These are phyloP conservation scores for Plasmodium relictum DNA, from an alignment of 169 alveolate species.

Conservation along the genomic window DNA sequence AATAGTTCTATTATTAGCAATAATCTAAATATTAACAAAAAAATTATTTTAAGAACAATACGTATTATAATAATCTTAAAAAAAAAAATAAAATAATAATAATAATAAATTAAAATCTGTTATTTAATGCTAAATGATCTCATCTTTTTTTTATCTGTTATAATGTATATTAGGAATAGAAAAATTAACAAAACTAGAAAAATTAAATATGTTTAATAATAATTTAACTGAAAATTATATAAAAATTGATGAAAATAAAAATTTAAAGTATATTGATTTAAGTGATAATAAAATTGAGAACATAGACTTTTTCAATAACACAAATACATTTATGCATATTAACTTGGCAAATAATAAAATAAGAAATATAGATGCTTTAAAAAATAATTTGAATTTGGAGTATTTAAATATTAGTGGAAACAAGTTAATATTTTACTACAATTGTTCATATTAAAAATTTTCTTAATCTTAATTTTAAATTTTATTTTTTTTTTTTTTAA, in stretches of 20 bases:
- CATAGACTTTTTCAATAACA: slow-evolving; percentile 37
- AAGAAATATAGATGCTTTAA: slow-evolving; percentile 32
- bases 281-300: slow-evolving; percentile 61
- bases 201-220: slow-evolving; percentile 51
- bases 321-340: slow-evolving; percentile 14
- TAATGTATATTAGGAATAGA: slow-evolving; percentile 18
- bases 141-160: not conserved
- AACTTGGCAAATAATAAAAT: slow-evolving; percentile 61
- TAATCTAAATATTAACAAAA: too few species aligned
- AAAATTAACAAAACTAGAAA: slow-evolving; percentile 39
- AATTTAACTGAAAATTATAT: slow-evolving; percentile 46
- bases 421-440: slow-evolving; percentile 3
- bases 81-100: too few species aligned
- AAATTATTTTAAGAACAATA: too few species aligned
- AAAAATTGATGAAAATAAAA: slow-evolving; percentile 39
- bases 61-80: too few species aligned
- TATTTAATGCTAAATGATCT: not conserved
- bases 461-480: not conserved
- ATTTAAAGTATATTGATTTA: slow-evolving; percentile 41
- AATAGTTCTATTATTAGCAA: too few species aligned
- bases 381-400: slow-evolving; percentile 40
- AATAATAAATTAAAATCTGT: too few species aligned
- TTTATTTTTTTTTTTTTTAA: slow-evolving; percentile 15
- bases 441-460: not conserved
- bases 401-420: slow-evolving; percentile 69